Evolutionary conservation across 495 filamentous ascomycete genomes (phyloP), one percentile per base, ranked within the genome.

Genomic region (Xylaria castorea): DNA sequence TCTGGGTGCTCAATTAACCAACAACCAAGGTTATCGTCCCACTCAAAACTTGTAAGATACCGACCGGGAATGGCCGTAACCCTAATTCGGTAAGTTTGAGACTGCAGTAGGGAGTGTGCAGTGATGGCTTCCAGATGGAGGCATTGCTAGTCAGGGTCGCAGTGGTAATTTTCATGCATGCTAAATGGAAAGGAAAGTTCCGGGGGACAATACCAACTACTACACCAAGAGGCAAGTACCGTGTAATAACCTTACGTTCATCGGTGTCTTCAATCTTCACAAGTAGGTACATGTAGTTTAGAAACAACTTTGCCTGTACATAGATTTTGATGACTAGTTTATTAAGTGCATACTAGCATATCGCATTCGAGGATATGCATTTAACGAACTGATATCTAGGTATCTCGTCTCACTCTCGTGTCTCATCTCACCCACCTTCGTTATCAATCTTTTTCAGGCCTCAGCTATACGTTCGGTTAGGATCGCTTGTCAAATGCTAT

Each of bases 81-180:
- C 80, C 86, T 18, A 91, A 76, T 75, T 91, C 90, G 20, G 78
- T 87, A 5, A 90, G 70, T 75, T 92, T 91, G 30, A 92, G 80
- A 30, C 62, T 82, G 71, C 83, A 86, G 80, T 91, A 91, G 0
- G 90, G 89, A 0, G 89, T 89, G 74, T 86, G 86, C 0, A 88
- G 85, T 2, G 85, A 87, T 20, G 84, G 82, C 76, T 89, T 89
- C 62, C 88, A 76, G 72, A 90, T 88, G 62, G 88, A 80, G 7
- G 79, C 76, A 65, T 86, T 86, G 18, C 87, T 87, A 5, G 87
- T 86, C 8, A 87, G 66, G 12, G 89, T 70, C 3, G 82, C 86
- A 0, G 84, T 76, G 1, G 74, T 77, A 42, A 88, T 82, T 73
- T 88, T 88, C 34, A 80, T 81, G 18, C 80, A 76, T 0, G 82